These are phyloP conservation scores for Tripterygium wilfordii DNA, from an alignment of 177 flowering plant species.

Conservation along the genomic window DNA sequence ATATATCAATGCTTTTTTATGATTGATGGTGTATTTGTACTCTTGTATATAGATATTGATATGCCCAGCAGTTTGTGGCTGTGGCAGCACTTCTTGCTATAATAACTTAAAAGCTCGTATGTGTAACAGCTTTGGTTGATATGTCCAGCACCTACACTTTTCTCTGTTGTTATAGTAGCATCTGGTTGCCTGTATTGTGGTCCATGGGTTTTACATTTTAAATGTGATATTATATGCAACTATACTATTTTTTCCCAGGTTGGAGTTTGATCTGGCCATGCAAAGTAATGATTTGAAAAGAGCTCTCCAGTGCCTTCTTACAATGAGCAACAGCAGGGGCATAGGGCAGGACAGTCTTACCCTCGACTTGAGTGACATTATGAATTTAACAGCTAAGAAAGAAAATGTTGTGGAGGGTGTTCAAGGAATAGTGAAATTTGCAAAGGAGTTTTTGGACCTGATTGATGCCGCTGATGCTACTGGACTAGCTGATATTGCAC, in stretches of 20 bases:
- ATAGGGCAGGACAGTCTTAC: constrained; percentile 73
- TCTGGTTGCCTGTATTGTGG: too few relatives aligned
- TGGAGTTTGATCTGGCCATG: constrained; percentile 98
- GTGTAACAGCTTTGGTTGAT: too few relatives aligned
- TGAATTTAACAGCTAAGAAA: constrained; percentile 59
- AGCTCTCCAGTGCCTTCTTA: constrained; percentile 91
- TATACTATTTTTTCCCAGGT: constrained; percentile 26
- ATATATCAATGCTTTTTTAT: too few relatives aligned
- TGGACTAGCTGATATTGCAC: constrained; percentile 91
- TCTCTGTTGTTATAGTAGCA: not conserved
- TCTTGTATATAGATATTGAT: too few relatives aligned
- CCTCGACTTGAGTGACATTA: constrained; percentile 73
- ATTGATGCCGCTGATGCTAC: constrained; percentile 99
- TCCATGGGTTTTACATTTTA: not conserved
- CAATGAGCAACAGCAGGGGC: constrained; percentile 97
- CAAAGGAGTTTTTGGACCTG: constrained; percentile 85
- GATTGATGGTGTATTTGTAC: too few relatives aligned
- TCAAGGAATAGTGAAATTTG: constrained; percentile 90
- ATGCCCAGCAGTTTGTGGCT: too few relatives aligned
- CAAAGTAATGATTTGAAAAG: constrained; percentile 93
- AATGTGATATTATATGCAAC: not conserved
- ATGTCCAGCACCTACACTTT: not conserved
- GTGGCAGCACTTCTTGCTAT: too few relatives aligned
- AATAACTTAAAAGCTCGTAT: too few relatives aligned
- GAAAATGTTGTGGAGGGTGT: constrained; percentile 85